phyloP scores from a whole-genome alignment of 805 yeast species.

The Pichia paraexigua region DNA sequence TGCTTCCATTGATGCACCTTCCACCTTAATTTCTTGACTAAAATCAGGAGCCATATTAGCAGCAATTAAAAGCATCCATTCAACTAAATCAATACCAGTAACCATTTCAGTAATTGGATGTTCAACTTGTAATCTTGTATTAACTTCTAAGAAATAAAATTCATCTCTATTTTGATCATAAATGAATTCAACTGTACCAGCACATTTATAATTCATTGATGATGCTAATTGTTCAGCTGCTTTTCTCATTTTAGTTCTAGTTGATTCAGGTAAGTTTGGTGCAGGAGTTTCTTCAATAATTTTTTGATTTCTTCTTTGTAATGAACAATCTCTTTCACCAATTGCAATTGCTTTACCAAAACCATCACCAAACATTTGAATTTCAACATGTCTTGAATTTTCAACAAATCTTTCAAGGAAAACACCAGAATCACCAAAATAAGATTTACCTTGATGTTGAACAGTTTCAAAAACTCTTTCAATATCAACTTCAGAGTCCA shows the following conservation, averaged over 20 bases:
- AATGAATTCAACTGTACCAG: constrained; percentile 95
- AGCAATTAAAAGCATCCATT: constrained; percentile 93
- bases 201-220: constrained; percentile 84
- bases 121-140: constrained; percentile 94
- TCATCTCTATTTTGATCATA: constrained; percentile 81
- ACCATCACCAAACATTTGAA: constrained; percentile 96
- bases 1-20: constrained; percentile 95
- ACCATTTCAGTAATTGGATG: constrained; percentile 96
- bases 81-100: constrained; percentile 90
- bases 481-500: constrained; percentile 73
- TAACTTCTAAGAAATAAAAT: constrained; percentile 92
- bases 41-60: constrained; percentile 85
- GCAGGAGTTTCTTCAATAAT: constrained; percentile 97
- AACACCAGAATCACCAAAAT: constrained; percentile 93
- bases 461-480: constrained; percentile 83
- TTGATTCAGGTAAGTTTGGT: constrained; percentile 77
- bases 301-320: constrained; percentile 96
- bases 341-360: constrained; percentile 84
- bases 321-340: constrained; percentile 96
- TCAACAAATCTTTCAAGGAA: constrained; percentile 92
- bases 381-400: constrained; percentile 92
- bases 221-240: constrained; percentile 83
- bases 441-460: constrained; percentile 86
- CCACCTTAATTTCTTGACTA: constrained; percentile 44
- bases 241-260: constrained; percentile 64